Evolutionary conservation across 768 basidiomycete genomes (phyloP).

Genomic region (Harrya chromipes): DNA sequence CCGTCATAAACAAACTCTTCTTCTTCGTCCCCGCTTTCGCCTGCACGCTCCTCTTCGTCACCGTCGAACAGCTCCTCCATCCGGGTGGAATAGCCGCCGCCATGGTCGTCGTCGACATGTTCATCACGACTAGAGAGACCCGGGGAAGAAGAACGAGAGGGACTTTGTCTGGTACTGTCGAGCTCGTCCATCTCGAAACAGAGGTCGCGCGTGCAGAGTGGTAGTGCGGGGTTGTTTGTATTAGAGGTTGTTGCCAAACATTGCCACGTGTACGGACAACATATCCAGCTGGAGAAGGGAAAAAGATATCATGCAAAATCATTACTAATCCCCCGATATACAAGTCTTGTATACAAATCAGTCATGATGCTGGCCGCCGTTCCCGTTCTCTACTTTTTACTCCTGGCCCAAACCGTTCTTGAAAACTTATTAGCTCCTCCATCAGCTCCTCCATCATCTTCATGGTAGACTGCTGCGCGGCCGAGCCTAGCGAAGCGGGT

Average conservation of each 20-base stretch:
- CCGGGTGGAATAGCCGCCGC: conserved; percentile 24
- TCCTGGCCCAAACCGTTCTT: conserved; percentile 77
- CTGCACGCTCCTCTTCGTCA: conserved; percentile 41
- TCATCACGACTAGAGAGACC: conserved; percentile 19
- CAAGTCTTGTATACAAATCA: conserved; percentile 7
- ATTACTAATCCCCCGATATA: conserved; percentile 2
- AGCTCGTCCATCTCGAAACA: conserved; percentile 14
- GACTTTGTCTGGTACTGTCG: neutral
- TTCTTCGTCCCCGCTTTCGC: conserved; percentile 49
- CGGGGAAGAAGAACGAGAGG: conserved; percentile 6
- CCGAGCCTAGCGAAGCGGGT: conserved; percentile 3
- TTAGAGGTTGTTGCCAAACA: conserved; percentile 28
- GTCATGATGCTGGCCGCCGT: conserved; percentile 39
- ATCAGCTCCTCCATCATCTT: conserved; percentile 89
- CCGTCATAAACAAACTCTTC: conserved; percentile 76
- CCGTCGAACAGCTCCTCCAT: conserved; percentile 34
- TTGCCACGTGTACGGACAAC: conserved; percentile 14
- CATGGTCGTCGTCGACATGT: conserved; percentile 20
- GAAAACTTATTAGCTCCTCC: conserved; percentile 85
- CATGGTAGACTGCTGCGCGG: conserved; percentile 48
- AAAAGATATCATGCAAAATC: conserved; percentile 17
- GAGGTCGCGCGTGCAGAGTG: neutral
- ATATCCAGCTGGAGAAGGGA: neutral
- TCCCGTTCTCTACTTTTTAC: conserved; percentile 52
- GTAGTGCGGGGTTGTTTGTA: conserved; percentile 21